Evolutionary conservation across 2,329 filamentous ascomycete genomes (phyloP), one percentile per base, ranked within the genome.

Genomic region (Ceratocystis ficicola): DNA sequence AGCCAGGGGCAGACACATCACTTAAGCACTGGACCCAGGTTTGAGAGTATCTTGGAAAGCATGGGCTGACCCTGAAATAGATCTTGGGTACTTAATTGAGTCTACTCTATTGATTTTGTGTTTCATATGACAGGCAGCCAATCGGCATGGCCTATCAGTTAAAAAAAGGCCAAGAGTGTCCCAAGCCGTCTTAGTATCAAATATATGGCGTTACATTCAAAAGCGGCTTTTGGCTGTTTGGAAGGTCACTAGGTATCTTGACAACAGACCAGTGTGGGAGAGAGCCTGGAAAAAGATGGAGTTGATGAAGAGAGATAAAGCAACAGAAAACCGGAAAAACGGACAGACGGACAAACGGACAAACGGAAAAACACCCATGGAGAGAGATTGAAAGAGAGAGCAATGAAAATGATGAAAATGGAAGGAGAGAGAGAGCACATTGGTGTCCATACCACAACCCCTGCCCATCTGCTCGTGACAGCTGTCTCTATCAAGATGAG

Each of bases 401-500:
- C 5, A 8, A n/a, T 6, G 46, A 20, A 8, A 20, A 50, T 20
- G 46, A 5, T 2, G 44, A 12, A 20, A 48, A 20, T 32, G 30
- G 44, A 20, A 20, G 15, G 44, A 48, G 15, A 20, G 17, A 17
- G 17, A 52, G 20, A 15, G 48, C 25, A 22, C 20, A 52, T 25
- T 20, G n/a, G 60, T 15, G 60, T 36, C 12, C n/a, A 36, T 10
- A 57, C 5, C 8, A 30, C 25, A 32, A 1, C 25, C 25, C 12
- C 52, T 30, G 20, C 50, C 10, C 25, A 12, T 15, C 15, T 59
- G 25, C 28, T 8, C 20, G 52, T 59, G 28, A n/a, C 25, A 59
- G 52, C 12, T 32, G 52, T 59, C 52, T 59, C 28, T 59, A 32
- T n/a, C 52, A 59, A 59, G n/a, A 32, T 59, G 52, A 59, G 52